Conservation (phyloP, 306 rosid genomes). For the Fragaria iinumae region DNA sequence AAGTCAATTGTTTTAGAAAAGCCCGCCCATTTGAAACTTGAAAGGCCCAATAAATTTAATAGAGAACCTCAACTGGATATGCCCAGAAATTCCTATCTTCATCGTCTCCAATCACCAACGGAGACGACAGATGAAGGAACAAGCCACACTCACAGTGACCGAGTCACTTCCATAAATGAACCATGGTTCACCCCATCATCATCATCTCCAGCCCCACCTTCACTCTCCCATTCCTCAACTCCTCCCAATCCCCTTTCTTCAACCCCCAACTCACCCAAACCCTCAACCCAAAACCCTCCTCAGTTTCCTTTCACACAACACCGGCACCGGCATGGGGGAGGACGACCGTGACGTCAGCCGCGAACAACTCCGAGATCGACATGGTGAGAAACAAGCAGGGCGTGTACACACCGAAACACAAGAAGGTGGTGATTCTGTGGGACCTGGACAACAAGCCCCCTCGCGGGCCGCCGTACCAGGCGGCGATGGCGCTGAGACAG, state of each 20-base stretch:
- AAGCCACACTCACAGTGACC: not conserved
- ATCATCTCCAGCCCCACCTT: not conserved
- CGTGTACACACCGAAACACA: conserved; percentile 47
- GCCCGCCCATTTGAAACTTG: not conserved
- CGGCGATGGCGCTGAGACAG: conserved; percentile 63
- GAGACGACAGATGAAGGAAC: not conserved
- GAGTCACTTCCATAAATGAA: conserved; percentile 11
- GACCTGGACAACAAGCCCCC: conserved; percentile 98
- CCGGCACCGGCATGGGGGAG: not conserved
- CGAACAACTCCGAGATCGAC: conserved; percentile 53
- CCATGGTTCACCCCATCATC: conserved; percentile 30
- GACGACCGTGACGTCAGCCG: not conserved
- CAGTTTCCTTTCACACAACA: conserved; percentile 3
- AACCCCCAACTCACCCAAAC: not conserved
- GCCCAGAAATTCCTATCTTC: not conserved
- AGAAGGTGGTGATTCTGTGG: conserved; percentile 77
- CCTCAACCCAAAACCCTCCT: conserved; percentile 17
- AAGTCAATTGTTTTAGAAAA: not conserved
- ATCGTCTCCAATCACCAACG: not conserved
- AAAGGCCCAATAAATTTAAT: not conserved
- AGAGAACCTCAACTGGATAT: not conserved
- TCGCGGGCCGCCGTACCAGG: conserved; percentile 76
- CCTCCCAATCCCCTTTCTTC: conserved; percentile 26
- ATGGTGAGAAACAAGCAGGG: conserved; percentile 74
- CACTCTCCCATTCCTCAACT: conserved; percentile 21